These are phyloP conservation scores for Ascochyta fabae DNA, from an alignment of 2,329 filamentous ascomycete genomes.

Conservation along the genomic window DNA sequence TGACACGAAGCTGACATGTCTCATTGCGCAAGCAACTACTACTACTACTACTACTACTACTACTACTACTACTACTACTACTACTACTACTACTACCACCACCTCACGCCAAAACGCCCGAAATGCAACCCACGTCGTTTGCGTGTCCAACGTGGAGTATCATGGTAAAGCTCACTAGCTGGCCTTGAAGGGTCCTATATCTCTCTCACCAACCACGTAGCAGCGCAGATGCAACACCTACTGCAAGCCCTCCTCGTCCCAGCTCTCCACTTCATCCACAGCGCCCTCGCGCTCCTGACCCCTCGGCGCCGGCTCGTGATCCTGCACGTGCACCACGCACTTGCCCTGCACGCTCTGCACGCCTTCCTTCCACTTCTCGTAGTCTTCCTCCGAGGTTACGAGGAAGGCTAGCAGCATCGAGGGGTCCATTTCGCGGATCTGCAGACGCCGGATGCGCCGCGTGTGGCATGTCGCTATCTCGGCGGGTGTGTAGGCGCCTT, in stretches of 20 bases:
- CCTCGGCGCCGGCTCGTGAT: constrained; percentile 65
- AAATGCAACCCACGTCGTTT: not conserved
- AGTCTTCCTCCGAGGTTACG: constrained; percentile 82
- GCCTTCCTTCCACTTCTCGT: constrained; percentile 79
- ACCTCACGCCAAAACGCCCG: constrained; percentile 8
- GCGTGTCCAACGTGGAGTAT: too few species aligned
- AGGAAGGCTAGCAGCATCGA: constrained; percentile 97
- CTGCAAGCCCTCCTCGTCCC: constrained; percentile 65
- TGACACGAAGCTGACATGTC: constrained; percentile 3
- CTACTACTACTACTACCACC: not conserved
- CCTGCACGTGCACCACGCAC: constrained; percentile 82
- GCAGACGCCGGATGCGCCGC: constrained; percentile 78
- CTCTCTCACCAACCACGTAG: not conserved
- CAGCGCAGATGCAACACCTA: constrained; percentile 1
- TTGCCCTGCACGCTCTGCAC: constrained; percentile 76
- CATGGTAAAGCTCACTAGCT: too few species aligned
- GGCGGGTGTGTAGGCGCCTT: constrained; percentile 65
- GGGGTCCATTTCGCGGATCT: constrained; percentile 93
- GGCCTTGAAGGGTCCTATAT: too few species aligned
- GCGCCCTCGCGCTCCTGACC: constrained; percentile 69
- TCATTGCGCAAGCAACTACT: not conserved
- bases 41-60: too few species aligned
- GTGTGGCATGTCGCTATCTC: constrained; percentile 89
- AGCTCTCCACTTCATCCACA: constrained; percentile 86
- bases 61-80: too few species aligned